A percentile compares a stretch with the other conserved stretches of the same genome.
These are phyloP conservation scores for Crucibulum laeve DNA, from an alignment of 768 basidiomycete genomes.

Conservation along the genomic window DNA sequence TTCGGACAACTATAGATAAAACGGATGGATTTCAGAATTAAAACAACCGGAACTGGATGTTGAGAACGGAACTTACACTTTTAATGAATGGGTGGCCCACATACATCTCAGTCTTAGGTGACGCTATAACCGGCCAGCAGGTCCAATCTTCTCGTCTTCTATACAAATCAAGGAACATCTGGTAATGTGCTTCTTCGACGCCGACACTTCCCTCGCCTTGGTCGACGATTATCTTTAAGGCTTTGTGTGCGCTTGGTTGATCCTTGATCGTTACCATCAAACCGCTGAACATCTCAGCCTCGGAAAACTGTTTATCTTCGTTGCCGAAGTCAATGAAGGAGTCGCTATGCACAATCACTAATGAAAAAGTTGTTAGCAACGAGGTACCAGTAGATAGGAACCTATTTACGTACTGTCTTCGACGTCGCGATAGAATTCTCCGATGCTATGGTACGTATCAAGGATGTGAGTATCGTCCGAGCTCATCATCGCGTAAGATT, in stretches of 20 bases:
- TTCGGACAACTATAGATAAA: conserved; percentile 13
- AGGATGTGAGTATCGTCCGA: conserved; percentile 4
- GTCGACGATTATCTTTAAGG: conserved; percentile 15
- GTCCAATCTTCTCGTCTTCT: conserved; percentile 10
- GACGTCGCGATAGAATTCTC: neutral
- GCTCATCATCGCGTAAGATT: neutral
- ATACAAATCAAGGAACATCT: conserved; percentile 15
- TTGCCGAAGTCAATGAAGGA: no score
- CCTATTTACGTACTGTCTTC: conserved; percentile 3
- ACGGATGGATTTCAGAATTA: neutral
- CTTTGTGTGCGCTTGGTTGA: conserved; percentile 11
- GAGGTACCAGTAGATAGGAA: neutral
- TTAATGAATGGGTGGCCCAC: conserved; percentile 7
- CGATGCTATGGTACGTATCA: neutral
- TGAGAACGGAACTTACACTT: neutral
- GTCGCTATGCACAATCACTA: no score
- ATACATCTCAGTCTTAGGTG: conserved; percentile 15
- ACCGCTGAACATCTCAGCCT: conserved; percentile 1
- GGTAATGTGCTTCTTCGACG: conserved; percentile 14
- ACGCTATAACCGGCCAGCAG: conserved; percentile 7
- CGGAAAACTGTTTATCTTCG: conserved; percentile 1
- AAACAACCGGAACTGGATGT: neutral
- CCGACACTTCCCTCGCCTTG: conserved; percentile 18
- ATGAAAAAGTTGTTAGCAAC: no score
- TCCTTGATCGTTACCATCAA: conserved; percentile 10